Conservation (phyloP, 352 stramenopile genomes). For the Phytophthora foliorum region DNA sequence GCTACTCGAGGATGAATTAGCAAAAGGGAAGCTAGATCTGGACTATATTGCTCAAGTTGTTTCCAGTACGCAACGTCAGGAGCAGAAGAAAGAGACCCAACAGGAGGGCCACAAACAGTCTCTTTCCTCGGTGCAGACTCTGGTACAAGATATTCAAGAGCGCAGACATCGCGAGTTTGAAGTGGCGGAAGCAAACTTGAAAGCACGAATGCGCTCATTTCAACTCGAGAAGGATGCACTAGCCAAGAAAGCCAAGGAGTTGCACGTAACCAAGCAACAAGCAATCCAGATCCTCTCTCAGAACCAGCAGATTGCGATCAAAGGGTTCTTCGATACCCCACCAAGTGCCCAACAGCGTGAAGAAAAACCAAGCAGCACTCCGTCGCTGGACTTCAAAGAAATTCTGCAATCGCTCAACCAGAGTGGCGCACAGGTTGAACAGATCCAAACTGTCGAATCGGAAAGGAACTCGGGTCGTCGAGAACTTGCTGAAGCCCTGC, state of each 20-base stretch:
- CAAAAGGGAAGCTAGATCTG: constrained; percentile 54
- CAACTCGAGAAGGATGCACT: constrained; percentile 50
- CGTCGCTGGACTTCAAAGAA: constrained; percentile 44
- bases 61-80: constrained; percentile 19
- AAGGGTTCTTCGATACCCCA: constrained; percentile 48
- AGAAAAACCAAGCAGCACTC: background rate
- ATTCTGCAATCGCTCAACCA: constrained; percentile 53
- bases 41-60: constrained; percentile 59
- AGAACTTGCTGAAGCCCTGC: constrained; percentile 35
- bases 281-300: constrained; percentile 67
- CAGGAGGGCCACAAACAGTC: constrained; percentile 2
- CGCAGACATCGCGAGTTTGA: constrained; percentile 48
- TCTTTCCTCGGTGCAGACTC: constrained; percentile 25
- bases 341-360: constrained; percentile 6
- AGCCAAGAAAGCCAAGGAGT: constrained; percentile 38
- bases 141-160: constrained; percentile 50
- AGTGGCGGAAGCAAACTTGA: constrained; percentile 36
- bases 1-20: constrained; percentile 59
- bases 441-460: constrained; percentile 36
- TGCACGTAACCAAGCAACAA: constrained; percentile 51
- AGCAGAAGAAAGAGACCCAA: constrained; percentile 14
- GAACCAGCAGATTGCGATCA: constrained; percentile 65
- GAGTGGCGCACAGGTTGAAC: constrained; percentile 40
- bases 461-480: constrained; percentile 37
- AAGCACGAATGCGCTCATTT: constrained; percentile 50